phyloP scores from a whole-genome alignment of 495 filamentous ascomycete genomes.

The Beverwykella pulmonaria region DNA sequence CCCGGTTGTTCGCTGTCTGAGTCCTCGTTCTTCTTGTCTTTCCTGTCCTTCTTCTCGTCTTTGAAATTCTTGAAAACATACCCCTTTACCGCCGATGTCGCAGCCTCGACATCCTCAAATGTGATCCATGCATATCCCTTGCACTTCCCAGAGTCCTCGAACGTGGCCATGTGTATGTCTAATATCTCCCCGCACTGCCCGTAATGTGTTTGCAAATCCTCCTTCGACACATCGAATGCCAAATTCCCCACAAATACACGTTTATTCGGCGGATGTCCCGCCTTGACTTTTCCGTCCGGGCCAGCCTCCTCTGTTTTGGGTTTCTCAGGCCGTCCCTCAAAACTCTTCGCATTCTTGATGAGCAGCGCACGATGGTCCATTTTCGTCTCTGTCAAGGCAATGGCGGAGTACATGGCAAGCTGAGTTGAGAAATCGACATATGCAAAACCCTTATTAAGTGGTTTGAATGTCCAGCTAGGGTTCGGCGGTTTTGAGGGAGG shows the following conservation, averaged over 20 bases:
- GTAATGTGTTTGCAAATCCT: constrained; percentile 77
- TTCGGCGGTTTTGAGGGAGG: constrained; percentile 33
- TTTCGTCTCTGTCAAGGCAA: constrained; percentile 79
- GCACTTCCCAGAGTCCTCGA: constrained; percentile 96
- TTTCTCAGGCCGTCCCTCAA: constrained; percentile 72
- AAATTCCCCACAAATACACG: constrained; percentile 94
- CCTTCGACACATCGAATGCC: constrained; percentile 79
- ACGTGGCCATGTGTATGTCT: constrained; percentile 85
- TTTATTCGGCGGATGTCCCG: constrained; percentile 62
- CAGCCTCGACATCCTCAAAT: constrained; percentile 76
- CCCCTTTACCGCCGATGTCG: constrained; percentile 78
- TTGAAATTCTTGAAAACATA: constrained; percentile 55
- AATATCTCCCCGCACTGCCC: constrained; percentile 75
- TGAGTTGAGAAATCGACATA: constrained; percentile 87
- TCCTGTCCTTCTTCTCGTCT: constrained; percentile 43
- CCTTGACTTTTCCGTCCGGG: constrained; percentile 40
- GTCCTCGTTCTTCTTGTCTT: constrained; percentile 45
- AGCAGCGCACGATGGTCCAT: constrained; percentile 74
- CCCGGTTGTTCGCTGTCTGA: constrained; percentile 33
- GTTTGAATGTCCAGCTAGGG: constrained; percentile 52
- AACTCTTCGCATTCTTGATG: constrained; percentile 88
- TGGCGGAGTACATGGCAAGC: constrained; percentile 67
- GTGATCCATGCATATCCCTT: constrained; percentile 96
- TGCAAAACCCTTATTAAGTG: constrained; percentile 85
- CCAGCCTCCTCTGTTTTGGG: constrained; percentile 52